Evolutionary conservation across 768 basidiomycete genomes (phyloP).

Genomic region (Russula ochroleuca): DNA sequence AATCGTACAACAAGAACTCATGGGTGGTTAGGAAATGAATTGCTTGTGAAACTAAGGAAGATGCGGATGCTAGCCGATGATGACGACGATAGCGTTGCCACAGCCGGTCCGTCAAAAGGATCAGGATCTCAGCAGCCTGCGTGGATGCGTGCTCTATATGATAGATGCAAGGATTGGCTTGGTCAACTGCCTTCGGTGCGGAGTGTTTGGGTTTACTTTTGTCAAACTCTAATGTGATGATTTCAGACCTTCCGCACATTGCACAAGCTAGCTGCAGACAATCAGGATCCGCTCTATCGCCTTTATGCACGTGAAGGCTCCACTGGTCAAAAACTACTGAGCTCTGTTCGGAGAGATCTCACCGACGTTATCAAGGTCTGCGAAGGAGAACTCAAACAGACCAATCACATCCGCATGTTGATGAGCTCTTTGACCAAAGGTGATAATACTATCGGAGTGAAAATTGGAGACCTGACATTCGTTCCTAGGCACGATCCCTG

Average conservation of each 20-base stretch:
- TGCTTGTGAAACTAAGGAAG: slow-evolving; percentile 84
- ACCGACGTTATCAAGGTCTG: slow-evolving; percentile 78
- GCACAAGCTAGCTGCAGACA: slow-evolving; percentile 60
- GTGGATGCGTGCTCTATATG: slow-evolving; percentile 88
- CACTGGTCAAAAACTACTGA: slow-evolving; percentile 76
- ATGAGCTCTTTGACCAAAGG: slow-evolving; percentile 91
- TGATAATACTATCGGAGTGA: slow-evolving; percentile 32
- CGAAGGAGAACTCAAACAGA: slow-evolving; percentile 86
- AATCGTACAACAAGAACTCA: slow-evolving; percentile 7
- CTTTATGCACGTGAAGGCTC: slow-evolving; percentile 84
- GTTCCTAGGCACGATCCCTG: slow-evolving; percentile 72
- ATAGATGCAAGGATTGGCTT: slow-evolving; percentile 84
- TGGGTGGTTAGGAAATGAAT: slow-evolving; percentile 57
- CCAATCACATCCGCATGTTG: slow-evolving; percentile 88
- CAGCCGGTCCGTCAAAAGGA: slow-evolving; percentile 55
- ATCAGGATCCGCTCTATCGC: slow-evolving; percentile 81
- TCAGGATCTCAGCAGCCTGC: slow-evolving; percentile 76
- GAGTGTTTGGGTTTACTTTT: not conserved
- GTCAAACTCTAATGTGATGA: slow-evolving; percentile 21
- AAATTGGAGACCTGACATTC: slow-evolving; percentile 22
- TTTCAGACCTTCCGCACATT: slow-evolving; percentile 60
- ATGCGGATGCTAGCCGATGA: slow-evolving; percentile 89
- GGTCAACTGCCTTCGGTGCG: slow-evolving; percentile 67
- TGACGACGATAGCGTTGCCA: slow-evolving; percentile 57
- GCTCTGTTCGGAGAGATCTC: slow-evolving; percentile 76